A percentile compares a stretch with the other conserved stretches of the same genome.
These are phyloP conservation scores for Elsinoe fawcettii DNA, from an alignment of 2,329 filamentous ascomycete species.

Conservation along the genomic window DNA sequence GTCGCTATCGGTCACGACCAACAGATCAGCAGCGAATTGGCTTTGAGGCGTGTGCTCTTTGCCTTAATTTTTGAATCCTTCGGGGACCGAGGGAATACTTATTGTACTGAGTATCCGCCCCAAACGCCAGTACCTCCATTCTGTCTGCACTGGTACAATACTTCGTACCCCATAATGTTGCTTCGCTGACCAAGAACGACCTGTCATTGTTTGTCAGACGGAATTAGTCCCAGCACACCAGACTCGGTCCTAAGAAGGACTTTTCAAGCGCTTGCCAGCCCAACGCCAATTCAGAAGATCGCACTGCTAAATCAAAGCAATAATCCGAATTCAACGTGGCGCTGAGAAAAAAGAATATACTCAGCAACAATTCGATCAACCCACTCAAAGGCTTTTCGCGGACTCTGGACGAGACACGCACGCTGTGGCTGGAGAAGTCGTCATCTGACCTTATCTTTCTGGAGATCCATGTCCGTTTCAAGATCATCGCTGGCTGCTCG, in stretches of 20 bases:
- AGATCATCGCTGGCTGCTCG: not conserved
- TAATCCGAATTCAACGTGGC: not conserved
- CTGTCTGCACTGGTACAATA: not conserved
- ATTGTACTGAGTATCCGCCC: not conserved
- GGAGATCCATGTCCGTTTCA: not conserved
- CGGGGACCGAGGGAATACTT: too few relatives aligned
- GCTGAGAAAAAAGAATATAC: not conserved
- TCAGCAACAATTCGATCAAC: not conserved
- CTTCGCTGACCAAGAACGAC: not conserved
- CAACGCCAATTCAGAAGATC: not conserved
- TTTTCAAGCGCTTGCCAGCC: not conserved
- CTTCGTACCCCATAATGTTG: not conserved
- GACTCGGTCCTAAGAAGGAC: not conserved
- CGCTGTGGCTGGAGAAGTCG: not conserved
- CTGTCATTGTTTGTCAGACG: not conserved
- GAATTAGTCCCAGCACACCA: not conserved
- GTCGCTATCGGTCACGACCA: too few relatives aligned
- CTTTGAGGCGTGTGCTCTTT: not conserved
- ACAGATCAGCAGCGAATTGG: too few relatives aligned
- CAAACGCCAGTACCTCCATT: not conserved
- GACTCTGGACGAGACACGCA: not conserved
- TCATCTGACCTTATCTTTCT: not conserved
- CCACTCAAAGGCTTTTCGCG: not conserved
- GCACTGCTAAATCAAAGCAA: not conserved
- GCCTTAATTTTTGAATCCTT: not conserved